phyloP scores from a whole-genome alignment of 2,329 filamentous ascomycete genomes.

The Trichoderma sp. region DNA sequence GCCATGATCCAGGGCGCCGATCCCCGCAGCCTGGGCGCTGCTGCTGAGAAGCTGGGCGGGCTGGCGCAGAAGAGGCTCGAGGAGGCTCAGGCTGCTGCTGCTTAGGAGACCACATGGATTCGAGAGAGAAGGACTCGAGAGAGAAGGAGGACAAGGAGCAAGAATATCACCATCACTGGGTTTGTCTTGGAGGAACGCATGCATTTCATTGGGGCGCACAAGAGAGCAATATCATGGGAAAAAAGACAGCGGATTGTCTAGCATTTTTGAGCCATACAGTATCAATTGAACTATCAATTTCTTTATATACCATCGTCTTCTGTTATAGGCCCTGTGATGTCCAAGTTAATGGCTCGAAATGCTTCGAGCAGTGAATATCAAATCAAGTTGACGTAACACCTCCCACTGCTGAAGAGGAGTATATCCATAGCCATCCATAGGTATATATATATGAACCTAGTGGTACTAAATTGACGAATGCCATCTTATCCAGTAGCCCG shows the following conservation, averaged over 20 bases:
- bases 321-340: not conserved
- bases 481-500: no score
- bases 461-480: no score
- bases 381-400: no score
- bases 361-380: no score
- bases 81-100: constrained; percentile 33
- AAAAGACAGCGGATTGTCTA: not conserved
- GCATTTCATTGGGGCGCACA: constrained; percentile 11
- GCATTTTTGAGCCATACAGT: constrained; percentile 11
- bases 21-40: constrained; percentile 38
- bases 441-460: no score
- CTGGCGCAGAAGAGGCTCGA: constrained; percentile 42
- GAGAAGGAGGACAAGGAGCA: not conserved
- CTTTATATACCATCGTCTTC: not conserved
- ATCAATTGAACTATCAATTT: not conserved
- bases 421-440: no score
- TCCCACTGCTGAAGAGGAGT: no score
- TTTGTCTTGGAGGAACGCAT: not conserved
- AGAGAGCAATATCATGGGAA: not conserved
- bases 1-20: constrained; percentile 44
- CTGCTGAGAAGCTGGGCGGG: constrained; percentile 45
- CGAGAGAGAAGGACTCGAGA: not conserved
- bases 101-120: not conserved
- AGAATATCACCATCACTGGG: not conserved
- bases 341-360: not conserved